A percentile compares a stretch with the other conserved stretches of the same genome.
These are phyloP conservation scores for Hortaea sp. DNA, from an alignment of 2,329 filamentous ascomycete species.

Conservation along the genomic window DNA sequence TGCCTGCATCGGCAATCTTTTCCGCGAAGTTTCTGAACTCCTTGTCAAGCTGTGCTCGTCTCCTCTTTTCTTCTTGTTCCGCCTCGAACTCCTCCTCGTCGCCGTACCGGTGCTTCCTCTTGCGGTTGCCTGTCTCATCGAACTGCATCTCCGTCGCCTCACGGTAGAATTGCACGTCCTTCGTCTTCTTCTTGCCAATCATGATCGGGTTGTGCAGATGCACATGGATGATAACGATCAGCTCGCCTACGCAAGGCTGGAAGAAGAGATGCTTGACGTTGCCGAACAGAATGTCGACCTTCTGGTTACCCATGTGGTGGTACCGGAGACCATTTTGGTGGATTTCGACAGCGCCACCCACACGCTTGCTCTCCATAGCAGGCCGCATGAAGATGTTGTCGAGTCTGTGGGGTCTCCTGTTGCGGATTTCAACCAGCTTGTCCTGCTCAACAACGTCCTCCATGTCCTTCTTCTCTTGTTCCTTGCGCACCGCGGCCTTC, in stretches of 20 bases:
- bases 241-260: conserved; percentile 89
- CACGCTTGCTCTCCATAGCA: conserved; percentile 90
- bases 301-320: conserved; percentile 67
- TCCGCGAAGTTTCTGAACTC: conserved; percentile 94
- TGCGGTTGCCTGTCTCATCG: conserved; percentile 95
- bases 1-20: conserved; percentile 92
- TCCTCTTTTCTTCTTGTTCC: conserved; percentile 89
- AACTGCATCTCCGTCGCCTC: conserved; percentile 98
- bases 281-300: conserved; percentile 90
- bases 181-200: conserved; percentile 97
- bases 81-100: conserved; percentile 98
- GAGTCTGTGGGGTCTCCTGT: conserved; percentile 79
- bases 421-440: conserved; percentile 89
- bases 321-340: conserved; percentile 99
- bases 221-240: conserved; percentile 96
- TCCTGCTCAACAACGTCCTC: conserved; percentile 98
- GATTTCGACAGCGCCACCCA: conserved; percentile 91
- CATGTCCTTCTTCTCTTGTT: conserved; percentile 99
- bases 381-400: conserved; percentile 94
- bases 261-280: conserved; percentile 99
- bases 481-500: conserved; percentile 80
- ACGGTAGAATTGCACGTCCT: conserved; percentile 95
- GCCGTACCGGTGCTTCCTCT: conserved; percentile 93
- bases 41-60: conserved; percentile 83
- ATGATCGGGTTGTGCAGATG: conserved; percentile 97